Evolutionary conservation across 1,284 basidiomycete genomes (phyloP), one percentile per base, ranked within the genome.

Genomic region (Apiotrichum laibachii): DNA sequence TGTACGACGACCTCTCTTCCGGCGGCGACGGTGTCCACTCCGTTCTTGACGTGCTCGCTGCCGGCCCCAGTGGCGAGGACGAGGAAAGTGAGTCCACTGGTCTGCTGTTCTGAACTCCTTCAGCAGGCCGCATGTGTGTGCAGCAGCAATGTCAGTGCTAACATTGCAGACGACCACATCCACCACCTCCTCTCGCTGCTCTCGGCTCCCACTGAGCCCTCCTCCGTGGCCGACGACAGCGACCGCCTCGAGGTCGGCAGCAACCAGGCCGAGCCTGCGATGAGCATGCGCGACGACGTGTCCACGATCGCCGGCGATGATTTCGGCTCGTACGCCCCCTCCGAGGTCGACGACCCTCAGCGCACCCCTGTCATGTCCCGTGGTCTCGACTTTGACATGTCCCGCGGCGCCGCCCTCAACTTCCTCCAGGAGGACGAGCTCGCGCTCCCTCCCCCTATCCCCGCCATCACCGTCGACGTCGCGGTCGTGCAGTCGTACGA

Each of bases 351-450:
- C 7, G 59, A 60, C 52, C 59, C 59, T 1, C 55, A 54, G 46
- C 55, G 55, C 39, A 61, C 59, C 6, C 56, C 60, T 18, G 43
- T 54, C 18, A 55, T 43, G 15, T 26, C 34, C 9, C 47, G 51
- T 48, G 55, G 48, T 26, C 1, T 21, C n/a, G 9, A 44, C 8
- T 48, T 21, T 21, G 42, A 19, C 26, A 4, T 47, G 7, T 13
- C 46, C 6, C 56, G 59, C 18, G 59, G 58, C 22, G 63, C 63
- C 16, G 58, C 64, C 1, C 62, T 76, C 61, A 75, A 73, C 62
- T 76, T 76, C 59, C 56, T 76, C 52, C 75, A 76, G 61, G 72
- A 70, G 51, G 73, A 75, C 64, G 75, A 76, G 67, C 59, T 76
- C 46, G 66, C 62, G 33, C 21, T 48, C 19, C 37, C 48, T 46